Base-by-base conservation (phyloP, 768 basidiomycete genomes). In the Suillus sp. region DNA sequence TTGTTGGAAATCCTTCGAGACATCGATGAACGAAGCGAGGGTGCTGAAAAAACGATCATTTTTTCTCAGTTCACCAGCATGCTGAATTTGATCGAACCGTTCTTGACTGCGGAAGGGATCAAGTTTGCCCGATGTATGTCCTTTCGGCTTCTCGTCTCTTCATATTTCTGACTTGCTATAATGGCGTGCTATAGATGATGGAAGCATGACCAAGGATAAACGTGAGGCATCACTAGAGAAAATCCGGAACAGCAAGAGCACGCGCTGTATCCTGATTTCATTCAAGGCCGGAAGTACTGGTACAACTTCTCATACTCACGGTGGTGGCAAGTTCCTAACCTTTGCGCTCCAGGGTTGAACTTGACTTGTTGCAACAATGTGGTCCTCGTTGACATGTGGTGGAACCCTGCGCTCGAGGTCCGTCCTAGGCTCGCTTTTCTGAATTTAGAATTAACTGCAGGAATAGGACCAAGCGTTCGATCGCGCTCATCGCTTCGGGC, bases 201-300 rank as follows among this genome's bases (percentile, higher is more conserved):
- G 96, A 0, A 85, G 85, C 4, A 95, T 98, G 92, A 77, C 78
- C 16, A 83, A 89, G 64, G 84, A 84, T 37, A 83, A 93, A 68
- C 88, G 95, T 13, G 91, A 95, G 68, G 84, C 80, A 18, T 84
- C 92, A 4, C 75, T 99, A 48, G 79, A 87, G 40, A 85, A 83
- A 67, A 95, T 99, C 75, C 86, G 83, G 70, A 85, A 66, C 20
- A 85, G 83, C 72, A 74, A 75, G 32, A 79, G 69, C 18, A 86
- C 82, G 13, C 84, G 83, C 37, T 88, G 96, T 48, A 97, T 99
- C 65, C 78, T 99, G 66, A 95, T 99, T 66, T 97, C 95, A 0
- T 96, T 98, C 85, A 97, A 96, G 74, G 95, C 95, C 34, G 95
- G 95, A 4, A 92, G 92, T 70, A 94, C 91, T n/a, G 93, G 93